Conservation (phyloP, 2,329 filamentous ascomycete species). For the Neoarthrinium moseri region DNA sequence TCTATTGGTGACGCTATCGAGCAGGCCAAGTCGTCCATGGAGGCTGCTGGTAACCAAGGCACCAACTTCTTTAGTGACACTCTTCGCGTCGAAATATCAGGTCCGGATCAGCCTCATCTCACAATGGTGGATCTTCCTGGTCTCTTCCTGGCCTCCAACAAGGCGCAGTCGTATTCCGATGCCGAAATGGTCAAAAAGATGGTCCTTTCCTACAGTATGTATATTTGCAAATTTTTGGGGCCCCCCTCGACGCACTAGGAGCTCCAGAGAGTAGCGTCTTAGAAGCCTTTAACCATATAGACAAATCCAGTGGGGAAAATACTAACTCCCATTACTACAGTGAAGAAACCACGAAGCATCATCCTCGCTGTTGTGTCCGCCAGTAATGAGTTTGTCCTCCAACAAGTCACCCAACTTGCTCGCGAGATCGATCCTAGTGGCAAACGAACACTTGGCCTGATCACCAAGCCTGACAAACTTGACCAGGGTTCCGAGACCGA, state of each 20-base stretch:
- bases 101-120: conserved; percentile 45
- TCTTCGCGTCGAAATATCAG: conserved; percentile 43
- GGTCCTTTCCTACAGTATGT: conserved; percentile 53
- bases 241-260: no score
- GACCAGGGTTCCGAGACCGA: conserved; percentile 36
- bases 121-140: conserved; percentile 60
- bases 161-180: conserved; percentile 40
- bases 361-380: conserved; percentile 57
- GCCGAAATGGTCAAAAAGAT: conserved; percentile 41
- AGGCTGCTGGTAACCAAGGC: conserved; percentile 28
- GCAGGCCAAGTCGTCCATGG: conserved; percentile 28
- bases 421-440: conserved; percentile 31
- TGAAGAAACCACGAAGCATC: conserved; percentile 53
- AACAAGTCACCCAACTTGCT: conserved; percentile 51
- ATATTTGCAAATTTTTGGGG: no score
- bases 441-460: conserved; percentile 42
- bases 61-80: conserved; percentile 41
- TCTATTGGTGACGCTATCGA: conserved; percentile 31
- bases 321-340: no score
- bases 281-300: no score
- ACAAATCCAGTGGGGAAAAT: no score
- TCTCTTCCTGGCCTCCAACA: conserved; percentile 44
- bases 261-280: no score
- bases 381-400: conserved; percentile 53
- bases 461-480: conserved; percentile 44